Base-by-base conservation (phyloP, 805 yeast species). In the Candida dendrica region DNA sequence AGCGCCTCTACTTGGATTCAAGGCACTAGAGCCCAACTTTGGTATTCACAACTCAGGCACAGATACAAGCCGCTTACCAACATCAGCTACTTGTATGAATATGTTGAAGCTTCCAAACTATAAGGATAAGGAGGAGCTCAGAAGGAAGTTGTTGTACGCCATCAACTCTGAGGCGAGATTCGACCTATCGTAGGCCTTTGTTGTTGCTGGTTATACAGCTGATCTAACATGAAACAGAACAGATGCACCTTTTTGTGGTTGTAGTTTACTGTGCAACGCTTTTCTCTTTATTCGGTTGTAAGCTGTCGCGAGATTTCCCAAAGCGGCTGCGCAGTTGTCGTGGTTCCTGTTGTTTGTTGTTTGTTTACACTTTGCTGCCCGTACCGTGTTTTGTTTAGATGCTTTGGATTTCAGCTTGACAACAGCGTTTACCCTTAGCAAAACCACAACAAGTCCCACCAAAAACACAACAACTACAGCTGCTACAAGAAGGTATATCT, bases 71-170 rank as follows among this genome's bases (percentile, higher is more conserved):
- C 65, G 95, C 26, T 65, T 93, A 33, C 98, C 98, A 0, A 87
- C 97, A 0, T 84, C 98, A 0, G 79, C 96, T 0, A 93, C 98
- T 0, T 93, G 98, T 68, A 86, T 89, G 26, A 93, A 93, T 56
- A 62, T 93, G 43, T 66, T 93, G 46, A 89, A 84, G 54, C 61
- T 93, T 22, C 98, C 98, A 0, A 84, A 89, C 56, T 93, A 93
- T 59, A 64, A 67, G 48, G 66, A 83, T 50, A 83, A 79, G 52
- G 60, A 68, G 34, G 20, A 72, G 2, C 63, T 93, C 35, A 71
- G 71, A 43, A 63, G 72, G 35, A 90, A 89, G 58, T 61, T 91
- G 41, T 56, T 88, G 19, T 87, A 84, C 58, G 79, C 96, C 1
- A 89, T 93, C 39, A 77, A 79, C 43, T 71, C 90, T 0, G 88